Evolutionary conservation across 2,329 filamentous ascomycete genomes (phyloP).

Genomic region (Colletotrichum godetiae): DNA sequence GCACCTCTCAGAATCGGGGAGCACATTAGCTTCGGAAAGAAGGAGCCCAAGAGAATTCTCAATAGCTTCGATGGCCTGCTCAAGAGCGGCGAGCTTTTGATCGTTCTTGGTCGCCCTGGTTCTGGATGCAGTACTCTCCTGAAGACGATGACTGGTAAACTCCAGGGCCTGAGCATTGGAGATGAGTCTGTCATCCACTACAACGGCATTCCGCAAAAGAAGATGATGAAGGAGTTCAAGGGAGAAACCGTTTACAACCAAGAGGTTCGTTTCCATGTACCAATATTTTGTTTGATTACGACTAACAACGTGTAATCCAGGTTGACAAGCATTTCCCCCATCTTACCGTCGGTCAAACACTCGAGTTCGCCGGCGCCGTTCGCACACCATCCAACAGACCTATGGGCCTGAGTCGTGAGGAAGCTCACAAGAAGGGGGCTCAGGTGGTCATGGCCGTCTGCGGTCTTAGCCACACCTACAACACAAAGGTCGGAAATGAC

Average conservation of each 20-base stretch:
- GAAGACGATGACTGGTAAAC: slow-evolving; percentile 70
- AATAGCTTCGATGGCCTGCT: slow-evolving; percentile 73
- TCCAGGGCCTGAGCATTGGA: slow-evolving; percentile 66
- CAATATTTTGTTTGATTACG: too few species aligned
- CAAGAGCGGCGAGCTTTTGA: slow-evolving; percentile 72
- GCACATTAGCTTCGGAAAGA: slow-evolving; percentile 58
- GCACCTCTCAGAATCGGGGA: slow-evolving; percentile 69
- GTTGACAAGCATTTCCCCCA: slow-evolving; percentile 81
- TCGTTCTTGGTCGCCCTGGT: slow-evolving; percentile 75
- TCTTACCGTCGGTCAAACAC: slow-evolving; percentile 79
- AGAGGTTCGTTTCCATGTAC: slow-evolving; percentile 57
- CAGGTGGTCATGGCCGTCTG: slow-evolving; percentile 78
- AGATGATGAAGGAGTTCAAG: slow-evolving; percentile 70
- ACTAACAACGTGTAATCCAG: slow-evolving; percentile 43
- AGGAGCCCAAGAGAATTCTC: slow-evolving; percentile 69
- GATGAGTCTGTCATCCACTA: slow-evolving; percentile 67
- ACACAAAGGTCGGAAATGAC: slow-evolving; percentile 81
- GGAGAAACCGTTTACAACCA: slow-evolving; percentile 80
- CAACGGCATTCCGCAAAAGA: slow-evolving; percentile 65
- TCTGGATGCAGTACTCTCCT: slow-evolving; percentile 74
- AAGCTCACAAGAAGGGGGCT: slow-evolving; percentile 72
- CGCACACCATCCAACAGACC: slow-evolving; percentile 75
- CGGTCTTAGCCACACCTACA: slow-evolving; percentile 76
- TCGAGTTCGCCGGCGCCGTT: slow-evolving; percentile 78
- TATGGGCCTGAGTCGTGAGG: slow-evolving; percentile 68